These are phyloP conservation scores for Picochlorum sp. DNA, from an alignment of 139 green algal species.

Conservation along the genomic window DNA sequence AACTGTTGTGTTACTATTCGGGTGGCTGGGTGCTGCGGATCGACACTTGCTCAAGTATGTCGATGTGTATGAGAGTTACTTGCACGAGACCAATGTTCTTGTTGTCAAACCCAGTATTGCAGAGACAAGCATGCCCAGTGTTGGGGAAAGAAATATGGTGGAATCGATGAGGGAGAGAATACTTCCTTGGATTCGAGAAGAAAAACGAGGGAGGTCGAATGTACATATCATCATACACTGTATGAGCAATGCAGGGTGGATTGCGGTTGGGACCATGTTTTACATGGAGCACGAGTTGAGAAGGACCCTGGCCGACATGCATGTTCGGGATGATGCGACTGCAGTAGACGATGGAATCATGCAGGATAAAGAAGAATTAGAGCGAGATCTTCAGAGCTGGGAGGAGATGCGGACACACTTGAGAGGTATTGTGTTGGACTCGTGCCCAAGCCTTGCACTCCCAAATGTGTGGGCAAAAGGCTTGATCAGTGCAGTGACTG, in stretches of 20 bases:
- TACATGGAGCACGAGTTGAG: constrained; percentile 12
- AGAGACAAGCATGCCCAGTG: constrained; percentile 9
- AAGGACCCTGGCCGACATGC: not conserved
- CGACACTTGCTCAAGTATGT: constrained; percentile 7
- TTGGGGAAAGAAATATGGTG: not conserved
- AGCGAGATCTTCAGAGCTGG: not conserved
- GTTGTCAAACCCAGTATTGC: constrained; percentile 12
- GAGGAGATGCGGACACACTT: constrained; percentile 1
- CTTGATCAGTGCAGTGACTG: constrained; percentile 23
- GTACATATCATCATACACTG: constrained; percentile 16
- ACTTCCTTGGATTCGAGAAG: not conserved
- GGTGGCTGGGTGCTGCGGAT: constrained; percentile 2
- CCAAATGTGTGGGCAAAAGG: constrained; percentile 24
- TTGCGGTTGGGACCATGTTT: constrained; percentile 38
- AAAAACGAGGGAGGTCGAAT: not conserved
- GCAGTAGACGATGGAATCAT: not conserved
- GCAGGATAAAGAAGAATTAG: not conserved
- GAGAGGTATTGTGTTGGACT: constrained; percentile 37
- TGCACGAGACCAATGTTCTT: constrained; percentile 6
- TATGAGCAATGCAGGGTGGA: constrained; percentile 38
- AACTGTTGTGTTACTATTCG: constrained; percentile 2
- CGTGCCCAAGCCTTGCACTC: constrained; percentile 23
- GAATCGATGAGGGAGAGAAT: not conserved
- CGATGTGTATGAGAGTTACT: constrained; percentile 1
- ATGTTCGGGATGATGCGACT: not conserved